These are phyloP conservation scores for Fusarium cyanostomum DNA, from an alignment of 2,329 filamentous ascomycete species.

Conservation along the genomic window DNA sequence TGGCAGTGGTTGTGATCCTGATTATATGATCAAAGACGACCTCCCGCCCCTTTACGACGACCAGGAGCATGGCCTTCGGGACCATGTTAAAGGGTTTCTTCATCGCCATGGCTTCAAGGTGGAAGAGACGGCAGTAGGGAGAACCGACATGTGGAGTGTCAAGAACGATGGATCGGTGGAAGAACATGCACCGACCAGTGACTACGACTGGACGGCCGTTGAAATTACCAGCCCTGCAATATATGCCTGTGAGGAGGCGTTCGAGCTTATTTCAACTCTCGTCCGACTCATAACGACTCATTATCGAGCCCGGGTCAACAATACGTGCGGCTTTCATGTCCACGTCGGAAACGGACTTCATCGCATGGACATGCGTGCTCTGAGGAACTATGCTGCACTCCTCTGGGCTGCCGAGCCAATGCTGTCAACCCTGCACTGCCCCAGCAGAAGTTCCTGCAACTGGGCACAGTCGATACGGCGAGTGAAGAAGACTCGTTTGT, in stretches of 20 bases:
- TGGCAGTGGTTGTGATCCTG: not conserved
- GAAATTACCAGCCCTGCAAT: conserved; percentile 49
- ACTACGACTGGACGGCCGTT: conserved; percentile 38
- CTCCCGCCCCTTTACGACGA: too few species aligned
- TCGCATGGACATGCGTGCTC: conserved; percentile 42
- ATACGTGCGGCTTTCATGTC: conserved; percentile 49
- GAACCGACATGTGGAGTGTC: conserved; percentile 16
- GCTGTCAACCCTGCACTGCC: conserved; percentile 49
- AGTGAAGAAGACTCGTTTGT: not conserved
- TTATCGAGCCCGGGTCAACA: conserved; percentile 48
- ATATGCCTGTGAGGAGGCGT: conserved; percentile 43
- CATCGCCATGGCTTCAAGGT: conserved; percentile 1
- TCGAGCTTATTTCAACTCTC: conserved; percentile 44
- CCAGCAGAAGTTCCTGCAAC: conserved; percentile 38
- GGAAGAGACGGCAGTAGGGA: not conserved
- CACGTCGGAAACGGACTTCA: conserved; percentile 49
- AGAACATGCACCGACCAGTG: not conserved
- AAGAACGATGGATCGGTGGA: conserved; percentile 1
- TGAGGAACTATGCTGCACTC: conserved; percentile 47
- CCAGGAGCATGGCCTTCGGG: not conserved
- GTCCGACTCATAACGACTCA: conserved; percentile 46
- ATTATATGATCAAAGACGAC: too few species aligned
- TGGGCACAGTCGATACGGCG: conserved; percentile 26
- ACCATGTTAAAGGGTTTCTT: not conserved
- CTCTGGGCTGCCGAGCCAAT: conserved; percentile 50